Percentiles rank a stretch among this genome's conserved stretches.
phyloP scores from a whole-genome alignment of 306 rosid species.

The Hylodesmum podocarpum region DNA sequence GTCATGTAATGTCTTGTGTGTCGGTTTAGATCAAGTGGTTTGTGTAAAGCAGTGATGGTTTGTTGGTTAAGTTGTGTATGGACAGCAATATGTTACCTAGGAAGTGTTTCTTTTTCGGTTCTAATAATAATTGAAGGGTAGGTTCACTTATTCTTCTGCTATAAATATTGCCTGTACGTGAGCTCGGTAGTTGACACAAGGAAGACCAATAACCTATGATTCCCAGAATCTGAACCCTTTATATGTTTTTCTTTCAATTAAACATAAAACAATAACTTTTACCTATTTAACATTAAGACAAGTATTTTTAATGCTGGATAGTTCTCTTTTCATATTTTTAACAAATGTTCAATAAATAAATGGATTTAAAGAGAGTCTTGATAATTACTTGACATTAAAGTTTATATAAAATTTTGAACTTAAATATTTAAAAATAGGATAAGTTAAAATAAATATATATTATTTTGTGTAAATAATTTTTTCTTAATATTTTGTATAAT shows the following conservation, averaged over 20 bases:
- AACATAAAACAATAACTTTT: neutral
- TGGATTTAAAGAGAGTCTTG: too few species aligned
- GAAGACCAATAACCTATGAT: neutral
- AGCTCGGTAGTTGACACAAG: neutral
- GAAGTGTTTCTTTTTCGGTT: conserved; percentile 1
- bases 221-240: neutral
- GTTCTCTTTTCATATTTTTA: too few species aligned
- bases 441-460: too few species aligned
- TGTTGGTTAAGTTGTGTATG: neutral
- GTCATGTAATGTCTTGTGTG: neutral
- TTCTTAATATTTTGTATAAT: too few species aligned
- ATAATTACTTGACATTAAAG: too few species aligned
- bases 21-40: neutral
- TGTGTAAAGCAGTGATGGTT: neutral
- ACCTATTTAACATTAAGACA: too few species aligned
- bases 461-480: too few species aligned
- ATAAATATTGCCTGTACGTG: neutral
- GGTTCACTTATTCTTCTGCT: neutral
- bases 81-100: conserved; percentile 3
- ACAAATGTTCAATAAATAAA: too few species aligned
- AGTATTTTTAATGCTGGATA: too few species aligned
- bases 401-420: too few species aligned
- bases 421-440: too few species aligned
- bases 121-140: neutral
- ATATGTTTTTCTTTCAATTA: neutral